Base-by-base conservation (phyloP, 768 basidiomycete species). In the Tulasnella sp. region DNA sequence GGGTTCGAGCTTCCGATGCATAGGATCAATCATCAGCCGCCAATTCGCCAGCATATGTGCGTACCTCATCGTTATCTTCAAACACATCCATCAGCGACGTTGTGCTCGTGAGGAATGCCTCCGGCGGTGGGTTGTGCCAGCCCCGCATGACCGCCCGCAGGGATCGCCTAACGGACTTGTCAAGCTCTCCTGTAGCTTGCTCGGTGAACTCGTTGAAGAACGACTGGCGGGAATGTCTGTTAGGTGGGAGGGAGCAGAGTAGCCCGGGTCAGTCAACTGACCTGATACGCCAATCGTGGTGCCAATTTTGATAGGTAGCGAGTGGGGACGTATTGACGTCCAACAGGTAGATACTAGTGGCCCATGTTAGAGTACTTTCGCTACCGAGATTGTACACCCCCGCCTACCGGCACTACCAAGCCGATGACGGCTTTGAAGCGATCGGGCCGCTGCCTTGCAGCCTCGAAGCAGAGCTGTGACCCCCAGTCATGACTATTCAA, bases 401-500 rank as follows among this genome's bases (percentile, higher is more conserved):
- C 48, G 81, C 87, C 79, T 81, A 92, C 91, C 0, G 92, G 92
- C 73, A 92, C 84, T 3, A 87, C 87, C 35, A 85, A 84, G 11
- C 90, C 91, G 18, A 91, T 83, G 20, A 92, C 88, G 3, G 85
- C 91, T 0, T 83, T 84, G 81, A 92, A 88, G 3, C 90, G 82
- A 80, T 93, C 92, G 0, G 92, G 92, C 23, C 91, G 85, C 84
- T 87, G 86, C 20, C 92, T 87, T 0, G 90, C 91, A 15, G 90
- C 89, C 82, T 93, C 91, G 80, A 90, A 91, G 79, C 92, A 92
- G 3, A 81, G 75, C 46, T 80, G 80, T 0, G 91, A 85, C 51
- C 92, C 92, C 92, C 92, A 93, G 79, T 93, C 92, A 81, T 93
- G 92, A 16, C 91, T 92, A 26, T 35, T 15, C 44, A 20, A 70